Conservation (phyloP, 2,329 filamentous ascomycete genomes). For the Alternaria novae-zelandiae region DNA sequence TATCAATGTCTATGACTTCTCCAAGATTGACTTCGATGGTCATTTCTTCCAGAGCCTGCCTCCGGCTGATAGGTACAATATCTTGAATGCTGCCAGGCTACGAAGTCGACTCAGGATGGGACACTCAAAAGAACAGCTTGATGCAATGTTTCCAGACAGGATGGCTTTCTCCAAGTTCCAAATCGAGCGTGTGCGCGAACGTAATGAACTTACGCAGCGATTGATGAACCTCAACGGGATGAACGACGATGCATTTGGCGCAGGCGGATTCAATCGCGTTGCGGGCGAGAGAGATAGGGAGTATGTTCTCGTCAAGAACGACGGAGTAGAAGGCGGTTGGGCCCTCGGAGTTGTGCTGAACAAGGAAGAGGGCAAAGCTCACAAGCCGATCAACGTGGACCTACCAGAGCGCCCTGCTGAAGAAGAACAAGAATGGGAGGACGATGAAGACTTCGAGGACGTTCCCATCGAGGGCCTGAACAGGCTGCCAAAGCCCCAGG, state of each 20-base stretch:
- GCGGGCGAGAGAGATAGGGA: slow-evolving; percentile 88
- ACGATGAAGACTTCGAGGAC: slow-evolving; percentile 87
- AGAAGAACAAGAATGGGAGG: slow-evolving; percentile 69
- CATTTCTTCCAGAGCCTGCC: slow-evolving; percentile 94
- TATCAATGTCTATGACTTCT: slow-evolving; percentile 87
- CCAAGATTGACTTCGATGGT: slow-evolving; percentile 97
- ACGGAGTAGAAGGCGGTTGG: slow-evolving; percentile 94
- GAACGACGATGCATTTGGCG: slow-evolving; percentile 74
- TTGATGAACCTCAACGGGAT: slow-evolving; percentile 95
- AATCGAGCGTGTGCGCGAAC: slow-evolving; percentile 89
- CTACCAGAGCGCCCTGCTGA: slow-evolving; percentile 58
- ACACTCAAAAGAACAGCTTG: slow-evolving; percentile 92
- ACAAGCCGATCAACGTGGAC: slow-evolving; percentile 94
- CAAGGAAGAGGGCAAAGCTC: slow-evolving; percentile 77
- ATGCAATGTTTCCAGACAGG: slow-evolving; percentile 94
- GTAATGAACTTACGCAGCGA: slow-evolving; percentile 92
- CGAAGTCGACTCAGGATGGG: slow-evolving; percentile 93
- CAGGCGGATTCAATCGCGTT: slow-evolving; percentile 68
- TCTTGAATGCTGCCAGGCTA: slow-evolving; percentile 89
- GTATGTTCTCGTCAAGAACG: slow-evolving; percentile 95
- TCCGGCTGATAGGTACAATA: slow-evolving; percentile 91
- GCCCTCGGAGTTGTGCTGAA: slow-evolving; percentile 91
- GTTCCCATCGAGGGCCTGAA: slow-evolving; percentile 91
- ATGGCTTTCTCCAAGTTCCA: slow-evolving; percentile 98
- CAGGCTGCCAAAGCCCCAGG: slow-evolving; percentile 70